These are phyloP conservation scores for Trichoderma reesei DNA, from an alignment of 495 filamentous ascomycete genomes.

Conservation along the genomic window DNA sequence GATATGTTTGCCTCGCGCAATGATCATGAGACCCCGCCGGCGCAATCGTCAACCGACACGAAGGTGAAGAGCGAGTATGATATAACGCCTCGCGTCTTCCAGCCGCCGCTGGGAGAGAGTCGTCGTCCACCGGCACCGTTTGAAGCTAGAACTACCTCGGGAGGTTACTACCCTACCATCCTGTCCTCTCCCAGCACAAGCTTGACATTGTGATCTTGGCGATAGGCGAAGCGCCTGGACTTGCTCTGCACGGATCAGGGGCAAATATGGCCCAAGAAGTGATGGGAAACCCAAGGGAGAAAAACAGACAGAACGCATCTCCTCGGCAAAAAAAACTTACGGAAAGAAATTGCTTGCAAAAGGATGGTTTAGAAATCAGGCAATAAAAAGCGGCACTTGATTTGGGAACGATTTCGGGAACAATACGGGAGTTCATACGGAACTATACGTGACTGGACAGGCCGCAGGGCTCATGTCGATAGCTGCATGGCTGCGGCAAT, in stretches of 20 bases:
- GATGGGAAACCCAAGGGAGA: neutral
- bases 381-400: neutral
- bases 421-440: neutral
- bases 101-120: slow-evolving; percentile 19
- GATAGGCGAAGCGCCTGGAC: no score
- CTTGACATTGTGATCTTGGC: neutral
- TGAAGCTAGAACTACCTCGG: slow-evolving; percentile 34
- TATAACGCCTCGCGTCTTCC: slow-evolving; percentile 22
- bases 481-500: neutral
- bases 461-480: slow-evolving; percentile 4
- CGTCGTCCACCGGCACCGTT: slow-evolving; percentile 19
- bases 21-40: slow-evolving; percentile 14
- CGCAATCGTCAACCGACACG: slow-evolving; percentile 12
- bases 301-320: neutral
- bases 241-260: no score
- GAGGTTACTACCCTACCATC: slow-evolving; percentile 36
- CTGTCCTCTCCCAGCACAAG: slow-evolving; percentile 20
- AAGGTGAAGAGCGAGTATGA: slow-evolving; percentile 40
- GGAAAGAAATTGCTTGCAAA: neutral
- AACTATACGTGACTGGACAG: neutral
- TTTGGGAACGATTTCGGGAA: neutral
- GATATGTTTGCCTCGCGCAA: slow-evolving; percentile 33
- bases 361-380: neutral
- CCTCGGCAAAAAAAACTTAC: neutral
- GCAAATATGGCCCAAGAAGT: no score